Conservation (phyloP, 805 yeast genomes). For the Candida alai region DNA sequence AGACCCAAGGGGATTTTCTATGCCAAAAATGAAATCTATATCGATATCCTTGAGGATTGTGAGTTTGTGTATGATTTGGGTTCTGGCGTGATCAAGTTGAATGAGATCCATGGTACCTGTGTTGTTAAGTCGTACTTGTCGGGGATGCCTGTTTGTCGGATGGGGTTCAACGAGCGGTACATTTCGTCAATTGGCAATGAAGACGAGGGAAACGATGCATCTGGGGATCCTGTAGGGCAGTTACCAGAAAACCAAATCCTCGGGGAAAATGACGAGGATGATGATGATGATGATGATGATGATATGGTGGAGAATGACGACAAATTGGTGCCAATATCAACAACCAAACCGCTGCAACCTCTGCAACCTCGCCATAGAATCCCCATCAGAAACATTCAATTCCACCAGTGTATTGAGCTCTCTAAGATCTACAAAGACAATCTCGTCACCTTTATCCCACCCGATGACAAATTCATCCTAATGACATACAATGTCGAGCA, state of each 20-base stretch:
- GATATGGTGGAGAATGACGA: conserved; percentile 2
- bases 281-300: conserved; percentile 9
- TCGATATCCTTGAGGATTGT: conserved; percentile 38
- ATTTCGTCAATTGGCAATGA: conserved; percentile 28
- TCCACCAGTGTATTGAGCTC: conserved; percentile 70
- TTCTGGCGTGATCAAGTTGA: conserved; percentile 21
- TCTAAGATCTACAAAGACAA: conserved; percentile 64
- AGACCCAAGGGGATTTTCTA: conserved; percentile 44
- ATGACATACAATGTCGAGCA: conserved; percentile 41
- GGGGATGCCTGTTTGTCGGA: conserved; percentile 41
- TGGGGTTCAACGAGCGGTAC: conserved; percentile 38
- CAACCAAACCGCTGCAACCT: too few relatives aligned
- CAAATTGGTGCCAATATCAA: not conserved
- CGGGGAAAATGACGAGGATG: conserved; percentile 8
- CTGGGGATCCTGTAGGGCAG: conserved; percentile 2
- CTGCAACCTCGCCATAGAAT: conserved; percentile 14
- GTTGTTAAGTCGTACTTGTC: conserved; percentile 36
- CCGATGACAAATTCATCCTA: conserved; percentile 52
- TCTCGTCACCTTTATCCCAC: conserved; percentile 77
- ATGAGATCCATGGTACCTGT: conserved; percentile 34
- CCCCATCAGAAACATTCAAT: conserved; percentile 38
- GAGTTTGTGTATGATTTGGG: conserved; percentile 35
- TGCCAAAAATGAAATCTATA: conserved; percentile 40
- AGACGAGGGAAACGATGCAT: conserved; percentile 2
- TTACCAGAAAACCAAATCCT: conserved; percentile 12